Base-by-base conservation (phyloP, 306 rosid genomes). In the Cercis canadensis region DNA sequence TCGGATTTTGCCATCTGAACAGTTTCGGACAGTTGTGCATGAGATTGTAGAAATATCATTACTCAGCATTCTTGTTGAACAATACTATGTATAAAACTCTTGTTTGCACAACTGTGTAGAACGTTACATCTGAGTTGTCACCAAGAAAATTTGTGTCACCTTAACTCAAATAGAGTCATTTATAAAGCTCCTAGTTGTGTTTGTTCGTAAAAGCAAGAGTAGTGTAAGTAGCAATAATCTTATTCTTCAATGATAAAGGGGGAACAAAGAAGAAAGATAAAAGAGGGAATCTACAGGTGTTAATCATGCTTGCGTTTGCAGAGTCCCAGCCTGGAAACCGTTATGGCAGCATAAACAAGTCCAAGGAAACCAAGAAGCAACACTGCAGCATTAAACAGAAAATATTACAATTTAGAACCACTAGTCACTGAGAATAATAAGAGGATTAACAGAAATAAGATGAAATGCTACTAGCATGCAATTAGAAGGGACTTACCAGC, bases 271-370 rank as follows among this genome's bases (percentile, higher is more conserved):
- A 19, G 12, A 7, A 41, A 7, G 36, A 17, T 10, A 21, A 7
- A 47, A 8, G 21, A 24, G 61, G 34, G 45, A 12, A 64, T 18
- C 57, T 36, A 61, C 5, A n/a, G 5, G 21, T 62, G 49, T 83
- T 62, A 83, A 6, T 83, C 87, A 24, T 43, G 81, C 74, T 83
- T 79, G 39, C 57, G 55, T 79, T 79, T 79, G 76, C 75, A 61
- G 67, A 66, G 29, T 34, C 65, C 65, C 16, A 56, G 65, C 46
- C 33, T 24, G 58, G 3, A 46, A 46, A 75, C 33, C 62, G 52
- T 16, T 70, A 66, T 16, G 46, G 8, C 51, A 6, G 62, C 29
- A 59, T 55, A 78, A 7, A 0, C 57, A 15, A 83, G 74, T 52
- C 67, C 70, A 24, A 75, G 1, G 17, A 78, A 55, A 7, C 18